Base-by-base conservation (phyloP, 176 grass and related monocot species). In the Avena eriantha region DNA sequence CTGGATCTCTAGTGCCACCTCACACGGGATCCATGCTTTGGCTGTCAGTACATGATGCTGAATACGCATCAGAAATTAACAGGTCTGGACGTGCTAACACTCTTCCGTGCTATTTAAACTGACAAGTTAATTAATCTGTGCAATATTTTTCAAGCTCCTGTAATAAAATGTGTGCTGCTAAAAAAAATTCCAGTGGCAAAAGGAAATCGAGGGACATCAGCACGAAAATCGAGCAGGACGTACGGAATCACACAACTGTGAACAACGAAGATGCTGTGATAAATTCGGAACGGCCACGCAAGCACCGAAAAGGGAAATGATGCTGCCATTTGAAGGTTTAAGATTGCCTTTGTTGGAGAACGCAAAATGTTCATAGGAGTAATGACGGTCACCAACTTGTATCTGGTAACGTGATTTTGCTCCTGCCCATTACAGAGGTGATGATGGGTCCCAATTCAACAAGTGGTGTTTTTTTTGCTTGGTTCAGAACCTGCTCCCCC, bases 11-110 rank as follows among this genome's bases (percentile, higher is more conserved):
- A 71, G 61, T 90, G 72, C 35, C 88, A 45, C 85, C 91, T 24
- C 82, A 93, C 82, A 98, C 93, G 78, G 95, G 95, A 88, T 95
- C 76, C 84, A 84, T 95, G 78, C 86, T 7, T 68, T 93, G 93
- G 93, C 73, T 98, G 57, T 90, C 89, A 46, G 86, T 73, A 75
- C 93, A 92, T 14, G 87, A 83, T 54, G 41, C 71, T 72, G 82
- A 89, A 76, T 84, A 93, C 87, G 85, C 75, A 78, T 83, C 86
- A 72, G 86, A 90, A 88, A 81, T 91, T 34, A 77, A 24, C 33
- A 88, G 86, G 90, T 91, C 53, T 85, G 82, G 60, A 82, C 4
- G 39, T 41, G 39, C 39, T 72, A 24, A 70, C 47, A 60, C 81
- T 35, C 29, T 76, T 77, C 14, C 33, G 2, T 77, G 69, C 63